Base-by-base conservation (phyloP, 176 grass and related monocot species). In the Elymus sibiricus region DNA sequence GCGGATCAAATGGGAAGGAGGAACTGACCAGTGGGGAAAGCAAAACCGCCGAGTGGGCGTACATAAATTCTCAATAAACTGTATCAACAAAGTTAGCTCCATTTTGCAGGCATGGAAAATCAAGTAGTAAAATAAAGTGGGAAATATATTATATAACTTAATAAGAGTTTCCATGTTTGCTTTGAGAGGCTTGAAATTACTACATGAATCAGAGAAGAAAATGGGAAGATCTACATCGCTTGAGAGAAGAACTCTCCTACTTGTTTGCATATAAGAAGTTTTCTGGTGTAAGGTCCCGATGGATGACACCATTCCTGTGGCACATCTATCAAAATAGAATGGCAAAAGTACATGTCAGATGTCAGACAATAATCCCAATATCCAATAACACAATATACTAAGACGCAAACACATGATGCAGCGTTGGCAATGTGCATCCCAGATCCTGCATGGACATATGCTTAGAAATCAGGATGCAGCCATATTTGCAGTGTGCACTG, bases 241-340 rank as follows among this genome's bases (percentile, higher is more conserved):
- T n/a, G n/a, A n/a, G n/a, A n/a, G n/a, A 86, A 35, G 96, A 91
- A 60, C 53, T 95, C 67, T 98, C 96, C 82, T 98, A 95, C 82
- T 95, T 95, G 86, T 86, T 91, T 53, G 87, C 93, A 69, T 82
- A 98, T 64, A 98, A 83, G 85, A 98, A 98, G 79, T 98, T 98
- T 74, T 98, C 95, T 29, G 95, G 95, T 85, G 95, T 95, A 98
- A 34, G 32, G 32, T 2, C 32, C 32, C 32, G 32, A 34, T 34
- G 32, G 32, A 34, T 34, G 32, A 34, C 95, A 7, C 96, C 96
- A 82, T 98, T 85, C 84, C 80, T 88, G 79, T 98, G 96, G 81
- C 96, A 98, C 88, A 91, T 95, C 93, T 95, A 51, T 86, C 62
- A 80, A 28, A 35, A 19, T 37, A 85, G 11, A 88, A 60, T 73